Evolutionary conservation across 805 yeast species (phyloP).

Genomic region (Peterozyma xylosa): DNA sequence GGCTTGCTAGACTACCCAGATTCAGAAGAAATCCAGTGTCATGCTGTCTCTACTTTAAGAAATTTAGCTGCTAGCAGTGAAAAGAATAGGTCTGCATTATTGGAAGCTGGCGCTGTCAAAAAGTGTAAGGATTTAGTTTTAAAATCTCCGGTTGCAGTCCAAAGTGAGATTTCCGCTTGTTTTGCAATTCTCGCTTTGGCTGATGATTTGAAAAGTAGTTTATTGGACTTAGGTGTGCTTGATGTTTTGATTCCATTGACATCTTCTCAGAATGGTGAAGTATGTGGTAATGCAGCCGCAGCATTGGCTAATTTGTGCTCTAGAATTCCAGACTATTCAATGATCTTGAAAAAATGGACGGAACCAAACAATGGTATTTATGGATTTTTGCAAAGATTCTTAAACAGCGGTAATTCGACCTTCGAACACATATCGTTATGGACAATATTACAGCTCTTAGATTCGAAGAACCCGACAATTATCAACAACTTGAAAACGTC

Average conservation of each 20-base stretch:
- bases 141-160: conserved; percentile 83
- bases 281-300: conserved; percentile 97
- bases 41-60: conserved; percentile 92
- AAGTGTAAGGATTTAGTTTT: conserved; percentile 86
- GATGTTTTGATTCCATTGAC: conserved; percentile 91
- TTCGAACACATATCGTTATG: conserved; percentile 97
- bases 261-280: conserved; percentile 81
- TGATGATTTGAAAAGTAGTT: conserved; percentile 82
- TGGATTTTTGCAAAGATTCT: conserved; percentile 74
- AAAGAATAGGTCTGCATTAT: conserved; percentile 81
- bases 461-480: conserved; percentile 68
- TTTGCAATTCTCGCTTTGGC: conserved; percentile 95
- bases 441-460: conserved; percentile 91
- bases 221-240: conserved; percentile 76
- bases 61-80: conserved; percentile 95
- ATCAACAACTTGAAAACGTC: conserved; percentile 19
- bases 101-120: conserved; percentile 93
- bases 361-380: conserved; percentile 78
- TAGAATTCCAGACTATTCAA: conserved; percentile 75
- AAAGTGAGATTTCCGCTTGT: conserved; percentile 94
- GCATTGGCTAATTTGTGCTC: conserved; percentile 95
- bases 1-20: conserved; percentile 75
- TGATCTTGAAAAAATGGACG: conserved; percentile 73
- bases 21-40: conserved; percentile 96
- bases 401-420: conserved; percentile 80